Evolutionary conservation across 768 basidiomycete genomes (phyloP).

Genomic region (Kwoniella newhampshirensis): DNA sequence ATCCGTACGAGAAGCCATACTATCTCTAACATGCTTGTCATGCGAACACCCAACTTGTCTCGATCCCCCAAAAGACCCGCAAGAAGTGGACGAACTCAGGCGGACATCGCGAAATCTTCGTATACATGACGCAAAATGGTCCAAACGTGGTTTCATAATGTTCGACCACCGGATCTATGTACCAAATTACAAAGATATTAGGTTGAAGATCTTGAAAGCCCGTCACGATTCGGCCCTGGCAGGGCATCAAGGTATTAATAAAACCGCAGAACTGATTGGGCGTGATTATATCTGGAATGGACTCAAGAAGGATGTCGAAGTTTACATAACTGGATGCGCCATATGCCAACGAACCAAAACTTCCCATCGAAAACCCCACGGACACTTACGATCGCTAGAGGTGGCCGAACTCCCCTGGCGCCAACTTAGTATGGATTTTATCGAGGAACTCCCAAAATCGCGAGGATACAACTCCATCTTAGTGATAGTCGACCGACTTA

Average conservation of each 20-base stretch:
- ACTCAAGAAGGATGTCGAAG: slow-evolving; percentile 21
- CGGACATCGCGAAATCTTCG: too few relatives aligned
- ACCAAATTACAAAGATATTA: not conserved
- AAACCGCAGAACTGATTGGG: slow-evolving; percentile 51
- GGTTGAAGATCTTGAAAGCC: not conserved
- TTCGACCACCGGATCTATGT: too few relatives aligned
- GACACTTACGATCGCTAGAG: slow-evolving; percentile 46
- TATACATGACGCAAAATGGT: too few relatives aligned
- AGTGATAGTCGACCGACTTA: slow-evolving; percentile 56
- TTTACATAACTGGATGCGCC: slow-evolving; percentile 55
- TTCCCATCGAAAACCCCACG: slow-evolving; percentile 54
- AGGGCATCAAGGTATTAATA: slow-evolving; percentile 56
- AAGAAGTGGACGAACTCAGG: too few relatives aligned
- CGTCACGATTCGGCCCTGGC: slow-evolving; percentile 4
- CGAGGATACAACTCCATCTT: slow-evolving; percentile 55
- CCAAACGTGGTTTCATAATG: too few relatives aligned
- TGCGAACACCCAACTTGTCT: too few relatives aligned
- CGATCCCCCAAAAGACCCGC: too few relatives aligned
- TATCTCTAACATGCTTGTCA: too few relatives aligned
- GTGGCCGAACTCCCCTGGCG: slow-evolving; percentile 51
- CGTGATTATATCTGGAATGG: slow-evolving; percentile 55
- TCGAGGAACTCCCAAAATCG: slow-evolving; percentile 48
- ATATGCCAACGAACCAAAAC: slow-evolving; percentile 54
- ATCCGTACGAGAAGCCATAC: too few relatives aligned
- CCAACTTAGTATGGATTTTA: slow-evolving; percentile 56